A percentile compares a stretch with the other conserved stretches of the same genome.
phyloP scores from a whole-genome alignment of 768 basidiomycete species.

The Phanerodontia chrysosporium region DNA sequence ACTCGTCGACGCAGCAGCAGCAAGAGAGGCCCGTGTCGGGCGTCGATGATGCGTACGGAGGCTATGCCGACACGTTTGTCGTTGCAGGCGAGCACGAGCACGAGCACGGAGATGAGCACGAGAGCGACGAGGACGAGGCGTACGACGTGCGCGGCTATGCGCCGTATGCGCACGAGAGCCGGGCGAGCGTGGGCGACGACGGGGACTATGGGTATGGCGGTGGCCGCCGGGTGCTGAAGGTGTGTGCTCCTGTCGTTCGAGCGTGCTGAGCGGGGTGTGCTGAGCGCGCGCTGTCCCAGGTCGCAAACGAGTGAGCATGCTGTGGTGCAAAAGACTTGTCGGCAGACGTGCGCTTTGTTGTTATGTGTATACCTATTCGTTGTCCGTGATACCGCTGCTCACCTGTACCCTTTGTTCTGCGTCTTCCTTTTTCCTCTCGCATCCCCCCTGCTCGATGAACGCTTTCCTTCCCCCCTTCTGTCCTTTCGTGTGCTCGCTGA shows the following conservation, averaged over 20 bases:
- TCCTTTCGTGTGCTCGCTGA: too few species aligned
- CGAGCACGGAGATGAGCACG: conserved; percentile 10
- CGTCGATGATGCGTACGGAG: conserved; percentile 23
- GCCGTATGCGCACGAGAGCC: conserved; percentile 17
- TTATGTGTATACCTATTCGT: not conserved
- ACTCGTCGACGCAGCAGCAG: not conserved
- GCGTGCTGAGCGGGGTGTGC: not conserved
- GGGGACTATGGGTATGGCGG: conserved; percentile 30
- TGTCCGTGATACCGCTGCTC: not conserved
- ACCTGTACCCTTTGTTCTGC: too few species aligned
- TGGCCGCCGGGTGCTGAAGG: conserved; percentile 28
- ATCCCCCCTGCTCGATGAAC: too few species aligned
- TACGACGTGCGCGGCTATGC: not conserved
- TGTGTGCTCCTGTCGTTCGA: conserved; percentile 7
- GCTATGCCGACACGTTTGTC: conserved; percentile 12
- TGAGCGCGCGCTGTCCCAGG: conserved; percentile 6
- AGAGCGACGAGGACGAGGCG: not conserved
- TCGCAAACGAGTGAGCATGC: conserved; percentile 14
- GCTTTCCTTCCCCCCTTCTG: too few species aligned
- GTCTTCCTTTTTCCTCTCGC: not conserved
- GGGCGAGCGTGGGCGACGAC: conserved; percentile 28
- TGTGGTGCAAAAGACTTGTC: not conserved
- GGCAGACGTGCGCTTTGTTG: not conserved
- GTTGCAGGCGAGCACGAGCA: conserved; percentile 15
- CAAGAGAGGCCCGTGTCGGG: conserved; percentile 10